These are phyloP conservation scores for Seiridium cupressi DNA, from an alignment of 2,329 filamentous ascomycete genomes.

Conservation along the genomic window DNA sequence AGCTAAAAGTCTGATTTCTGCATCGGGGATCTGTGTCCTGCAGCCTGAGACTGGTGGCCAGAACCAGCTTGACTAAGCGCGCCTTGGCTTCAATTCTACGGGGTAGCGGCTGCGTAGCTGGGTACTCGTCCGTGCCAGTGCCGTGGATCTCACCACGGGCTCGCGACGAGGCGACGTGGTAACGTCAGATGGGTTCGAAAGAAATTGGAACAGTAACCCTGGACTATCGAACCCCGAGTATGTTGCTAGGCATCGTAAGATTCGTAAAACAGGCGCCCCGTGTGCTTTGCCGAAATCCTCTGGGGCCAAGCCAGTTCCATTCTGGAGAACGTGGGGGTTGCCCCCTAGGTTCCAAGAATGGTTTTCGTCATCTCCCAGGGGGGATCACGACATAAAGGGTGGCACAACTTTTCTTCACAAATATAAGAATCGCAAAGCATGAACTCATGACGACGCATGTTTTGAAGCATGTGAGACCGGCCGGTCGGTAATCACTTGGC, in stretches of 20 bases:
- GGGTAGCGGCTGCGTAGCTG: not conserved
- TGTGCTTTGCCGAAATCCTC: not conserved
- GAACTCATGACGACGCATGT: not conserved
- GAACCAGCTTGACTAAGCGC: not conserved
- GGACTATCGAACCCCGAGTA: not conserved
- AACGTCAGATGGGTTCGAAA: too few species aligned
- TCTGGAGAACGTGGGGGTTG: conserved; percentile 4
- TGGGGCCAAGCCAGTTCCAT: not conserved
- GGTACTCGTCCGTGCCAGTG: not conserved
- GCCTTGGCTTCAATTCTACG: not conserved
- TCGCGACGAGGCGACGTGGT: too few species aligned
- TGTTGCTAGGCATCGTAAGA: conserved; percentile 2
- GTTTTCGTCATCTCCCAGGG: not conserved
- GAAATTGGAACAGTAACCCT: not conserved
- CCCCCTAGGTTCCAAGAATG: not conserved
- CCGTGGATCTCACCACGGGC: too few species aligned
- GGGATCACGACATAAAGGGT: not conserved
- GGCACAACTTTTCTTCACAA: not conserved
- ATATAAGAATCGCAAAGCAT: not conserved
- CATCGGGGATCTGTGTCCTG: too few species aligned
- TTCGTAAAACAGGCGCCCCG: not conserved
- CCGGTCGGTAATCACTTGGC: too few species aligned
- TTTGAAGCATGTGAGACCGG: not conserved
- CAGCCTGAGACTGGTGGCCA: too few species aligned
- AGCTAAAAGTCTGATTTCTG: not conserved